Evolutionary conservation across 441 rosid species (phyloP), one percentile per base, ranked within the genome.

Genomic region (Euphorbia schlechtendalii): DNA sequence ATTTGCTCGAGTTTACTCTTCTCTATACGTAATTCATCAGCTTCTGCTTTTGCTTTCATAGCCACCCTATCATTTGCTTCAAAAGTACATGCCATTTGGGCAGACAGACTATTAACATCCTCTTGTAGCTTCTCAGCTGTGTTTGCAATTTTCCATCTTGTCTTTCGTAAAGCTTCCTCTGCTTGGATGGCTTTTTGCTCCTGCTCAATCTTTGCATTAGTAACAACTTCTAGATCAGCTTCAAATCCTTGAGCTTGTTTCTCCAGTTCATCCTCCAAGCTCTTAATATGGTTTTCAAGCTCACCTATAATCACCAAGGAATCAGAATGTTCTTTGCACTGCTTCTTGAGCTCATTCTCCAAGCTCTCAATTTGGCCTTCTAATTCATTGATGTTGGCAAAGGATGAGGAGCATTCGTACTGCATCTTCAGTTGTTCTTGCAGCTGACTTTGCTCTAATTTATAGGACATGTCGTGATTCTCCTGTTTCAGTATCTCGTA

Each of bases 401-500:
- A 79, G 32, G 86, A 76, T 65, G 81, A 62, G 2, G 87, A 80
- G 78, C 85, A 87, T 59, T 89, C 93, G 22, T 77, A 84, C 67
- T 86, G 96, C 77, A 87, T 61, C 71, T 86, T 84, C 65, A 86
- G 74, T 28, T 86, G 91, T 71, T 87, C 93, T 77, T 83, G 91
- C 71, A 87, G 79, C 76, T 82, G 83, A 70, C 87, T 71, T 70
- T 92, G 98, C 83, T 89, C 91, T 74, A 88, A 76, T 69, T 80
- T 87, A 61, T 74, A 77, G 5, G 87, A 83, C 49, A 84, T 61
- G 45, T 80, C 82, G n/a, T 86, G 96, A 71, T 89, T 86, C 71
- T 86, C 89, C 73, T 92, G 96, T 73, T 84, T 92, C 72, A 92
- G 21, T 73, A 89, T 89, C 90, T 92, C 96, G 56, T 92, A 89